Base-by-base conservation (phyloP, 768 basidiomycete genomes). In the Podaxis carcinomalis region DNA sequence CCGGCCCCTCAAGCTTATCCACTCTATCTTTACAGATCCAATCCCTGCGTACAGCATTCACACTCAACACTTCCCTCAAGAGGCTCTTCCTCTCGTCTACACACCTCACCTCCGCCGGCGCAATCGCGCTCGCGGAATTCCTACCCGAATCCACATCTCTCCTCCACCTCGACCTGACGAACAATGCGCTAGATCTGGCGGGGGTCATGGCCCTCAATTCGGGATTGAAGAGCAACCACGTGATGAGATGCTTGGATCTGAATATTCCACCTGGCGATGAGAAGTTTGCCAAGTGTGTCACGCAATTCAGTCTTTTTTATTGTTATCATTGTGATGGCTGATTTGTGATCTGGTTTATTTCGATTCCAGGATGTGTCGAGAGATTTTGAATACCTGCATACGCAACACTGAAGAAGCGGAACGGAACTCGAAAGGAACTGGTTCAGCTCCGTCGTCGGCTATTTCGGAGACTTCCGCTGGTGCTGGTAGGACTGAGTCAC, bases 101-200 rank as follows among this genome's bases (percentile, higher is more conserved):
- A 0, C 77, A 79, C 3, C 82, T 98, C 68, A 83, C 84, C 0
- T 90, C 92, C 0, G 78, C 87, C 0, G 95, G 94, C 1, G 95
- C 96, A 0, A 98, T 98, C 64, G 90, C 93, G 0, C 83, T 98
- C 1, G 97, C 96, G 2, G 96, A 98, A 72, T 98, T 97, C 77
- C 83, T 98, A 0, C 95, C 95, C 0, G 95, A 98, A 71, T 88
- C 92, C 0, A 83, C 80, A 16, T 90, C 89, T 0, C 79, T 99
- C 4, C 79, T 98, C 0, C 95, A 98, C 72, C 86, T 99, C 57
- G 97, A 98, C 73, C 75, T 97, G 28, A 97, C 94, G 0, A 76
- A 82, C 66, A 96, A 96, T 70, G 73, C 79, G 5, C 76, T 98
- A 35, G 94, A 94, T 68, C 80, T 94, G 37, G 95, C 95, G 0